Conservation (phyloP, 2,329 filamentous ascomycete species). For the Neodidymelliopsis sp. region DNA sequence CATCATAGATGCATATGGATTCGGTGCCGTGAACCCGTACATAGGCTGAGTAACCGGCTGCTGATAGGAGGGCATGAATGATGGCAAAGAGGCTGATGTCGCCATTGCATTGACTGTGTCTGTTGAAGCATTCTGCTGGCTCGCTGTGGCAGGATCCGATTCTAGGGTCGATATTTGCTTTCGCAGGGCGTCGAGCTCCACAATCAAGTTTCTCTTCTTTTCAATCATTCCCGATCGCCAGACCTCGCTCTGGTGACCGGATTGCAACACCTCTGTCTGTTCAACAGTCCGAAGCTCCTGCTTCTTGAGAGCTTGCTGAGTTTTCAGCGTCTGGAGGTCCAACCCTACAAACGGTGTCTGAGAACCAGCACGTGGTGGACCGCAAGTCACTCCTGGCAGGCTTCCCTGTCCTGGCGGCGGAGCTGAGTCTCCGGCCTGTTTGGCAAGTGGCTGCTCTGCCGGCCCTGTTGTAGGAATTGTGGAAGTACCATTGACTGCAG, state of each 20-base stretch:
- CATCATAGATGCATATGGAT: constrained; percentile 36
- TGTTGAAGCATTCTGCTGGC: constrained; percentile 19
- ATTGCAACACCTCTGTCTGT: constrained; percentile 47
- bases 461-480: constrained; percentile 19
- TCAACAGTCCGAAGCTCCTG: constrained; percentile 47
- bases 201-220: constrained; percentile 46
- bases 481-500: constrained; percentile 31
- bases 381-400: constrained; percentile 19
- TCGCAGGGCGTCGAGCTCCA: constrained; percentile 46
- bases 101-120: constrained; percentile 11
- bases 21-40: constrained; percentile 32
- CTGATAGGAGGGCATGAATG: constrained; percentile 37
- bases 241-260: constrained; percentile 39
- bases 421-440: constrained; percentile 20
- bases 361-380: constrained; percentile 25
- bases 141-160: constrained; percentile 20
- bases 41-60: constrained; percentile 33
- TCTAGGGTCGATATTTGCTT: constrained; percentile 44
- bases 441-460: constrained; percentile 23
- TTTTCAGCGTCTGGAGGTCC: constrained; percentile 36
- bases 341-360: constrained; percentile 34
- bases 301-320: constrained; percentile 41
- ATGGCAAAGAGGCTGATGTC: constrained; percentile 16
- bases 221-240: constrained; percentile 46
- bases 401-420: constrained; percentile 20